A percentile compares a stretch with the other conserved stretches of the same genome.
phyloP scores from a whole-genome alignment of 2,329 filamentous ascomycete genomes.

The Ceratocystis huliohia region DNA sequence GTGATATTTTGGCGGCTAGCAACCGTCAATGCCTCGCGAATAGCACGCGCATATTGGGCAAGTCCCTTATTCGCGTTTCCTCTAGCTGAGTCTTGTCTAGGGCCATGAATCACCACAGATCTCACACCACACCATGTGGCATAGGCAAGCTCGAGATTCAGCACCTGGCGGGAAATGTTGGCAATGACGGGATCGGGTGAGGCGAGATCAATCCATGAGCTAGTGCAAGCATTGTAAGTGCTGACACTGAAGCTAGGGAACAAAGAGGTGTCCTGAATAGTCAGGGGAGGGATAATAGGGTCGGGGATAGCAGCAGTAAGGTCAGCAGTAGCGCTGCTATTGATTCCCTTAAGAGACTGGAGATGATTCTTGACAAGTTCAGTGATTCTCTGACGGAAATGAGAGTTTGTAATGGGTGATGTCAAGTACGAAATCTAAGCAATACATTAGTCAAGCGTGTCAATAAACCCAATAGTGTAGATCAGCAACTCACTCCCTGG shows the following conservation, averaged over 20 bases:
- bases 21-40: constrained; percentile 65
- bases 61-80: constrained; percentile 38
- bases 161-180: constrained; percentile 74
- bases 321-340: constrained; percentile 30
- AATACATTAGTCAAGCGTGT: constrained; percentile 21
- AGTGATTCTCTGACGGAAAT: constrained; percentile 58
- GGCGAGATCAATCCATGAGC: constrained; percentile 83
- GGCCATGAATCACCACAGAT: constrained; percentile 71
- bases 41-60: constrained; percentile 68
- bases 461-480: background rate
- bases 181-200: constrained; percentile 72
- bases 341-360: constrained; percentile 33
- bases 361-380: constrained; percentile 46
- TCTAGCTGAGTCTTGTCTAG: constrained; percentile 49
- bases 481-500: constrained; percentile 44
- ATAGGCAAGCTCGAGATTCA: constrained; percentile 85
- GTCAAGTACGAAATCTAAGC: constrained; percentile 65
- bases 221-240: constrained; percentile 66
- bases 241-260: constrained; percentile 55
- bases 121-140: constrained; percentile 87
- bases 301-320: constrained; percentile 38
- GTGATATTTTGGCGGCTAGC: constrained; percentile 68
- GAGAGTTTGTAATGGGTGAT: constrained; percentile 60
- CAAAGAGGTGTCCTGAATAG: constrained; percentile 64
- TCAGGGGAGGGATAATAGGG: constrained; percentile 55